Conservation (phyloP, 495 filamentous ascomycete genomes). For the Aspergillus sclerotioniger region DNA sequence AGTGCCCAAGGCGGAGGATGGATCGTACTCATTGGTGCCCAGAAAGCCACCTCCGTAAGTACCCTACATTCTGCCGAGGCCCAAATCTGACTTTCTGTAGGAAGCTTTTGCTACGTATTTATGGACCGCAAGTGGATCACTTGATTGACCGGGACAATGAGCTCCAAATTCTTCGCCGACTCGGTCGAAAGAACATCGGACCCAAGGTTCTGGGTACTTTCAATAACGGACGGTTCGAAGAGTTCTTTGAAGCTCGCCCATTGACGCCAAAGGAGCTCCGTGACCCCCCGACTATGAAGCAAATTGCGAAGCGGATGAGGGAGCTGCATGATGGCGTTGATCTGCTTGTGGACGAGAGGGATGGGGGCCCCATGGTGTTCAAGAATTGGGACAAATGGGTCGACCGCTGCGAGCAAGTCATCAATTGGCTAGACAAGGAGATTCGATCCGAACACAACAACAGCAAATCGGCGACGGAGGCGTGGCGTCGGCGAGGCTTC, state of each 20-base stretch:
- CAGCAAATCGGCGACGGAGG: conserved; percentile 35
- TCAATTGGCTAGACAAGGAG: conserved; percentile 72
- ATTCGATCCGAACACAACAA: conserved; percentile 47
- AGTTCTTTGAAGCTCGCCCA: conserved; percentile 80
- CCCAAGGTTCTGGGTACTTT: conserved; percentile 93
- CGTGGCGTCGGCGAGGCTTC: conserved; percentile 67
- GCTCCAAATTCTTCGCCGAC: conserved; percentile 77
- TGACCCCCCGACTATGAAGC: conserved; percentile 75
- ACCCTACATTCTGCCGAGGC: not conserved
- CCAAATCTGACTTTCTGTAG: conserved; percentile 33
- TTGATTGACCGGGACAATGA: conserved; percentile 92
- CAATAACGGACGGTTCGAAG: conserved; percentile 92
- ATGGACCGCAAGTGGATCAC: conserved; percentile 93
- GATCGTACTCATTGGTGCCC: conserved; percentile 34
- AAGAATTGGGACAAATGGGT: conserved; percentile 97
- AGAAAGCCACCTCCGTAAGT: conserved; percentile 56
- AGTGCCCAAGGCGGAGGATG: conserved; percentile 34
- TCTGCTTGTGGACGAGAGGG: conserved; percentile 71
- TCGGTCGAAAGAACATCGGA: conserved; percentile 89
- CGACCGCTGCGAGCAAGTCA: conserved; percentile 71
- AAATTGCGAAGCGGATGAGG: conserved; percentile 98
- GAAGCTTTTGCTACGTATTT: conserved; percentile 88
- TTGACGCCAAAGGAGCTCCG: conserved; percentile 76
- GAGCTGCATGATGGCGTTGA: conserved; percentile 95
- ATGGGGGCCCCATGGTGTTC: conserved; percentile 79